phyloP scores from a whole-genome alignment of 176 grass and related monocot species.

The Puccinellia tenuiflora region DNA sequence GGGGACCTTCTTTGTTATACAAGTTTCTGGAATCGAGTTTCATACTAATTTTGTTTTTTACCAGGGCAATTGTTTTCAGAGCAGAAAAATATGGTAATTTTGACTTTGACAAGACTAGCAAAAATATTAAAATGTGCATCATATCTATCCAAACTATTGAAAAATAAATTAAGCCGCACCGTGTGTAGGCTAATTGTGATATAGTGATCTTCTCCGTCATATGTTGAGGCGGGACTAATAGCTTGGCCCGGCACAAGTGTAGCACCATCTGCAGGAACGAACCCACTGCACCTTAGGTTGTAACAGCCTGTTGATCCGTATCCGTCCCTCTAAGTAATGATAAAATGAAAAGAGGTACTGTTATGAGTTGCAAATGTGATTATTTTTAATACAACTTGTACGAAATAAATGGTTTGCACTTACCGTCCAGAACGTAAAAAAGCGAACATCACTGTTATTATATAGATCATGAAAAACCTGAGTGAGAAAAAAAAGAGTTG shows the following conservation, averaged over 20 bases:
- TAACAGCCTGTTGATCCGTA: not conserved
- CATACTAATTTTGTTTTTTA: too few species aligned
- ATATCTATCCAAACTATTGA: not conserved
- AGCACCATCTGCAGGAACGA: not conserved
- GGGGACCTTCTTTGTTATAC: too few species aligned
- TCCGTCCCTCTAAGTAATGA: not conserved
- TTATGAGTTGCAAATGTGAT: not conserved
- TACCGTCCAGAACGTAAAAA: constrained; percentile 43
- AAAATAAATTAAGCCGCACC: not conserved
- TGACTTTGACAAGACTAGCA: not conserved
- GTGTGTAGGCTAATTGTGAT: not conserved
- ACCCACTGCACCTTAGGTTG: not conserved
- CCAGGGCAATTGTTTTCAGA: too few species aligned
- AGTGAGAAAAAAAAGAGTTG: not conserved
- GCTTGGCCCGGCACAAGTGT: not conserved
- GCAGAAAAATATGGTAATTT: not conserved
- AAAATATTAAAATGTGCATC: not conserved
- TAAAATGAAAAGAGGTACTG: not conserved
- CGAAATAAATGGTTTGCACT: not conserved
- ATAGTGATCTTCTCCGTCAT: not conserved
- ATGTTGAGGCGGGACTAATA: not conserved
- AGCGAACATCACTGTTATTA: constrained; percentile 23
- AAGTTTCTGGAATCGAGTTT: too few species aligned
- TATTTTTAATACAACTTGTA: not conserved
- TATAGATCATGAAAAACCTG: constrained; percentile 23